These are phyloP conservation scores for Tetrahymena borealis DNA, from an alignment of 73 alveolate species.

Conservation along the genomic window DNA sequence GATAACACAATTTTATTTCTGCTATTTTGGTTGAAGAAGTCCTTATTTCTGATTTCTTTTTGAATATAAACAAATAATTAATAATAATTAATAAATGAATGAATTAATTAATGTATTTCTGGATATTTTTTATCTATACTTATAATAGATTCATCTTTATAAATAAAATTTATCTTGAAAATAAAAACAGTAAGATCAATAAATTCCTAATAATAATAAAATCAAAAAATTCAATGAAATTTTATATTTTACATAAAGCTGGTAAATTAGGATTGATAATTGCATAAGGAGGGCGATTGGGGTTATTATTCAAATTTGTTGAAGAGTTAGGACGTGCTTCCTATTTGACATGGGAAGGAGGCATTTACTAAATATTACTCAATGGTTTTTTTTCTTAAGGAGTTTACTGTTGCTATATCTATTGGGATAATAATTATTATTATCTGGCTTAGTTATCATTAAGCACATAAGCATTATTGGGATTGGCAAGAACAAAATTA, in stretches of 20 bases:
- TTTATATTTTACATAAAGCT: background rate
- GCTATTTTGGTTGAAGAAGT: background rate
- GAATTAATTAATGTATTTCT: background rate
- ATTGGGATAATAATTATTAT: background rate
- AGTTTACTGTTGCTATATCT: background rate
- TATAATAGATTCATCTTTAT: background rate
- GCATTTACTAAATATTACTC: background rate
- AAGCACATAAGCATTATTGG: background rate
- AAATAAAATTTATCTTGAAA: background rate
- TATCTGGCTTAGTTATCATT: background rate
- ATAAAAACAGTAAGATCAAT: no score
- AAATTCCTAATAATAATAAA: no score
- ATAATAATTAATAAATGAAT: background rate
- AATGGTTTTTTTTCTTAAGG: background rate
- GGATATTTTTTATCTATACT: background rate
- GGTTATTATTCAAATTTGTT: background rate
- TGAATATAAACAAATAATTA: background rate
- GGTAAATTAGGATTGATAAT: background rate
- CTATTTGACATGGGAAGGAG: background rate
- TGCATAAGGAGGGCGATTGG: background rate
- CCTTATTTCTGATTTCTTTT: background rate
- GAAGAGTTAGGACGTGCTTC: background rate
- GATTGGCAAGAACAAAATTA: background rate
- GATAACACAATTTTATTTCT: background rate
- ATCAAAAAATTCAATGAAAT: no score